A percentile compares a stretch with the other conserved stretches of the same genome.
Evolutionary conservation across 257 asterid genomes (phyloP).

Genomic region (Perilla frutescens): DNA sequence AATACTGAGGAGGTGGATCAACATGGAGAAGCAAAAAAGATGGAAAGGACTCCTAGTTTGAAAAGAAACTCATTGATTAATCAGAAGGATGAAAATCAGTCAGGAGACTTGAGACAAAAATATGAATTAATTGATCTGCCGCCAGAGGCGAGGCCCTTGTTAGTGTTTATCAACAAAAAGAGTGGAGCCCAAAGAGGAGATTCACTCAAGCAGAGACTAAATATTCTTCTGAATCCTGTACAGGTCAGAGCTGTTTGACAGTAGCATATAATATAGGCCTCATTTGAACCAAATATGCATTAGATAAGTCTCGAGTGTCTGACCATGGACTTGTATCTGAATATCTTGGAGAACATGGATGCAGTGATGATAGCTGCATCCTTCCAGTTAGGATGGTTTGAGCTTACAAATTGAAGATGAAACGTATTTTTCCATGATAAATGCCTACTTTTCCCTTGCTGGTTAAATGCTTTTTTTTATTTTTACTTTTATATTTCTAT

Average conservation of each 20-base stretch:
- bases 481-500: neutral
- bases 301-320: neutral
- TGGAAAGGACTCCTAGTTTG: constrained; percentile 61
- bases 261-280: constrained; percentile 29
- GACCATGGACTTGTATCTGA: constrained; percentile 9
- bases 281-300: constrained; percentile 7
- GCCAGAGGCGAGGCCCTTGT: constrained; percentile 86
- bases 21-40: constrained; percentile 56
- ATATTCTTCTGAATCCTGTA: constrained; percentile 87
- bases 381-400: constrained; percentile 9
- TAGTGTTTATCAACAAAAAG: constrained; percentile 87
- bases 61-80: constrained; percentile 66
- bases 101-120: constrained; percentile 56
- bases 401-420: neutral
- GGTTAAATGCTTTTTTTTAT: neutral
- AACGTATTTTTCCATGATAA: neutral
- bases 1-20: constrained; percentile 54
- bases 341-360: neutral
- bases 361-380: constrained; percentile 22
- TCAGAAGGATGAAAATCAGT: constrained; percentile 68
- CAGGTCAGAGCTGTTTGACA: constrained; percentile 64
- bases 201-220: constrained; percentile 78
- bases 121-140: constrained; percentile 94
- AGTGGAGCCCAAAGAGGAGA: constrained; percentile 99
- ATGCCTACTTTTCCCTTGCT: neutral